These are phyloP conservation scores for Cryptococcus jaspeensis DNA, from an alignment of 1,284 basidiomycete species.

Conservation along the genomic window DNA sequence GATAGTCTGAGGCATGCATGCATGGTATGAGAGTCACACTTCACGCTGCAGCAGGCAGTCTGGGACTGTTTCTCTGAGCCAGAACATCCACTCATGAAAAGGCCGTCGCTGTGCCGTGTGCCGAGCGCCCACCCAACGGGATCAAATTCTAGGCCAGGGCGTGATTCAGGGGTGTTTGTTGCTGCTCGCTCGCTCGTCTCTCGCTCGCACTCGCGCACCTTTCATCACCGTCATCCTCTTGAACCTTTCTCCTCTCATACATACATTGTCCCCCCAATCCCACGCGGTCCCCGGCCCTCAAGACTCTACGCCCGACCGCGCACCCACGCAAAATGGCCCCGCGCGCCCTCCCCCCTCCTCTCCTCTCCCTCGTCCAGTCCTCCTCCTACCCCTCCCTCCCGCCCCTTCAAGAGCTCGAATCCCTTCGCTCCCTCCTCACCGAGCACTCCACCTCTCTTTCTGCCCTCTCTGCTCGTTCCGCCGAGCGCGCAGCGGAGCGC, in stretches of 20 bases:
- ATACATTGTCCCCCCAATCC: background rate
- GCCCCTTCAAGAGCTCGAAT: conserved; percentile 67
- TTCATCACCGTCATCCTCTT: conserved; percentile 16
- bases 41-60: too few relatives aligned
- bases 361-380: conserved; percentile 38
- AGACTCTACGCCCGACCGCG: too few relatives aligned
- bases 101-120: too few relatives aligned
- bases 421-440: conserved; percentile 62
- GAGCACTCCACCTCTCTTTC: conserved; percentile 59
- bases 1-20: too few relatives aligned
- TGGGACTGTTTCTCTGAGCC: too few relatives aligned
- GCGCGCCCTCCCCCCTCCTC: conserved; percentile 22
- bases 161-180: too few relatives aligned
- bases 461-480: conserved; percentile 61
- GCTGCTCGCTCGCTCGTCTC: too few relatives aligned
- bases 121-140: too few relatives aligned
- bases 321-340: conserved; percentile 1
- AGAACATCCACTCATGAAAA: too few relatives aligned
- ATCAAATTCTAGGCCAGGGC: too few relatives aligned
- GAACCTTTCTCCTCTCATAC: background rate
- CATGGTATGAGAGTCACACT: too few relatives aligned
- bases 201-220: background rate
- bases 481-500: conserved; percentile 49
- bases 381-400: conserved; percentile 58
- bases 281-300: too few relatives aligned